These are phyloP conservation scores for Alloteropsis semialata DNA, from an alignment of 176 grass and related monocot genomes.

Conservation along the genomic window DNA sequence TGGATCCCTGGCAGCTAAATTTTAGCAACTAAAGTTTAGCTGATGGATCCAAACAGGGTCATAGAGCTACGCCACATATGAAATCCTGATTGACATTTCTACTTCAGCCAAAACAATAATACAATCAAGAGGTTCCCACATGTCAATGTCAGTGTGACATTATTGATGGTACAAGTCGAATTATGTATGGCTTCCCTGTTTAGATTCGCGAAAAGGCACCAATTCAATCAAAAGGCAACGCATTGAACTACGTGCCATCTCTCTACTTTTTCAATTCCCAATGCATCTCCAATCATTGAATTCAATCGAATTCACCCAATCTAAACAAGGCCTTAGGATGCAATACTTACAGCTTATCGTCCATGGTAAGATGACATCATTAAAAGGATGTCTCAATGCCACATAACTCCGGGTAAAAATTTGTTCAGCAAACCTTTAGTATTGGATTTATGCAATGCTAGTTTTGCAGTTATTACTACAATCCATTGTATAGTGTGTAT, in stretches of 20 bases:
- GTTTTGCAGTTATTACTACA: not conserved
- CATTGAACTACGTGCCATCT: too few relatives aligned
- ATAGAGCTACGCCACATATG: slow-evolving; percentile 13
- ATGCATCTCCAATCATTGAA: too few relatives aligned
- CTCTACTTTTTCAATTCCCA: too few relatives aligned
- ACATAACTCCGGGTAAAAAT: not conserved
- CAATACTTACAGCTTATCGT: not conserved
- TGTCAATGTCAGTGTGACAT: slow-evolving; percentile 34
- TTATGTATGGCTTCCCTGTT: slow-evolving; percentile 4
- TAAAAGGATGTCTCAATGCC: slow-evolving; percentile 11
- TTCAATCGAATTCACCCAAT: too few relatives aligned
- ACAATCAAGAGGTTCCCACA: slow-evolving; percentile 20
- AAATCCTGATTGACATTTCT: slow-evolving; percentile 10
- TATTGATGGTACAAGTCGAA: slow-evolving; percentile 19
- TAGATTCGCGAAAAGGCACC: too few relatives aligned
- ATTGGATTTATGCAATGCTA: not conserved
- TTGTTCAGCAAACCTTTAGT: slow-evolving; percentile 3
- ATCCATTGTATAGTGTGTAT: slow-evolving; percentile 8
- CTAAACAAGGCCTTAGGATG: too few relatives aligned
- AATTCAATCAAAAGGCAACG: too few relatives aligned
- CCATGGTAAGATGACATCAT: slow-evolving; percentile 15
- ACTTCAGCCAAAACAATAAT: slow-evolving; percentile 36
- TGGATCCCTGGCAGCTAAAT: too few relatives aligned
- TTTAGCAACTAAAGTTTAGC: too few relatives aligned
- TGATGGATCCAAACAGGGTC: too few relatives aligned